phyloP scores from a whole-genome alignment of 2,329 filamentous ascomycete species.

The Phyllosticta ampelicida region DNA sequence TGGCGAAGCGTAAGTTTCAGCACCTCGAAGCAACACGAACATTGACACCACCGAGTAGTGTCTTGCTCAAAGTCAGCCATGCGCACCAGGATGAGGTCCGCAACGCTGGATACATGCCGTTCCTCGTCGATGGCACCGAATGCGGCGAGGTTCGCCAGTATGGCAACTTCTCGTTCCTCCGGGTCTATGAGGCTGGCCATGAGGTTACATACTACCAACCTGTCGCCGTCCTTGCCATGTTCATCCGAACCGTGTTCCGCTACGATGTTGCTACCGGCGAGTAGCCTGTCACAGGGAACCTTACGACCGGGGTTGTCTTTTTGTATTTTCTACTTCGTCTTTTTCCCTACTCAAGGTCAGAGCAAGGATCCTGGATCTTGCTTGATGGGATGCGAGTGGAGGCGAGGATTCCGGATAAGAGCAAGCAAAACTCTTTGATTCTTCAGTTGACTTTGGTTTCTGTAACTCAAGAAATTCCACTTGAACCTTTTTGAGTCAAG shows the following conservation, averaged over 20 bases:
- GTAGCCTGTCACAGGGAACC: conserved; percentile 23
- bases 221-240: conserved; percentile 25
- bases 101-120: conserved; percentile 21
- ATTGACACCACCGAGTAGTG: conserved; percentile 14
- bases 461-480: too few species aligned
- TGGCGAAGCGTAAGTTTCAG: conserved; percentile 11
- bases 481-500: too few species aligned
- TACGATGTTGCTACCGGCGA: conserved; percentile 27
- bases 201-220: conserved; percentile 33
- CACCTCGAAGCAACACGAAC: background rate
- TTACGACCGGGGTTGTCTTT: too few species aligned
- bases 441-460: too few species aligned
- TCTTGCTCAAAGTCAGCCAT: conserved; percentile 28
- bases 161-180: conserved; percentile 31
- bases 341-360: too few species aligned
- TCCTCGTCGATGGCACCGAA: conserved; percentile 27
- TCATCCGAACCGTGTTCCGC: conserved; percentile 27
- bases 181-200: conserved; percentile 31
- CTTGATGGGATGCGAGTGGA: too few species aligned
- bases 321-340: too few species aligned
- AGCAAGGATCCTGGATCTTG: too few species aligned
- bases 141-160: conserved; percentile 32
- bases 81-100: conserved; percentile 21
- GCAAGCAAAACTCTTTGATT: too few species aligned
- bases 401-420: too few species aligned